These are phyloP conservation scores for Coemansia sp. DNA, from an alignment of 192 early-diverging fungal species.

Conservation along the genomic window DNA sequence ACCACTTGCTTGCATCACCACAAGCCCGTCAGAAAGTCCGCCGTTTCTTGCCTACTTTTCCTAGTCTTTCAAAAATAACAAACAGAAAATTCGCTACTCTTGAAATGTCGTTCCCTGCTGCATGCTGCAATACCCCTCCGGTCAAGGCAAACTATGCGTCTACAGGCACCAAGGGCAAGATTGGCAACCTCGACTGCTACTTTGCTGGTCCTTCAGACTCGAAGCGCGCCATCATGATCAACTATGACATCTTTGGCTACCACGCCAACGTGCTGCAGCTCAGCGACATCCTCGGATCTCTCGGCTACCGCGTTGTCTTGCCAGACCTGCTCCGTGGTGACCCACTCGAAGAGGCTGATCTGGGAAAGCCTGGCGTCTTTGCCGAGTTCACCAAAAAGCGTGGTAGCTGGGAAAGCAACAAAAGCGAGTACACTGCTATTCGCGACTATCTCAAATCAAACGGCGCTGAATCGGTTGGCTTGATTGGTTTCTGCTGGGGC, in stretches of 20 bases:
- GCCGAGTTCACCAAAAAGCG: slow-evolving; percentile 33
- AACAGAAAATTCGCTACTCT: background rate
- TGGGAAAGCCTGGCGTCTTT: slow-evolving; percentile 42
- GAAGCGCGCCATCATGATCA: slow-evolving; percentile 61
- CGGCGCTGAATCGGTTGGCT: slow-evolving; percentile 53
- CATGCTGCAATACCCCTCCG: slow-evolving; percentile 57
- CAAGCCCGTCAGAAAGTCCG: background rate
- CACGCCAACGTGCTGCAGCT: slow-evolving; percentile 65
- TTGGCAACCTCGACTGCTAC: slow-evolving; percentile 44
- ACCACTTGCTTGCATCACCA: background rate
- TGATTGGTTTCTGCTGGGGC: slow-evolving; percentile 75
- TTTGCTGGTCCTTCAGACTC: slow-evolving; percentile 41
- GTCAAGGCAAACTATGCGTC: slow-evolving; percentile 50
- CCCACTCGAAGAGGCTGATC: slow-evolving; percentile 29
- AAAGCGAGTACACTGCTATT: slow-evolving; percentile 8
- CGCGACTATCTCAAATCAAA: slow-evolving; percentile 28
- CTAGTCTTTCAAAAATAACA: background rate
- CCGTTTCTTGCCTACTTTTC: background rate
- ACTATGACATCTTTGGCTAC: slow-evolving; percentile 70
- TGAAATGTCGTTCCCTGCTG: slow-evolving; percentile 42
- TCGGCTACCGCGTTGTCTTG: slow-evolving; percentile 61
- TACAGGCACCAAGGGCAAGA: slow-evolving; percentile 27
- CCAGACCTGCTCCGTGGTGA: slow-evolving; percentile 65
- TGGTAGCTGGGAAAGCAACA: slow-evolving; percentile 29
- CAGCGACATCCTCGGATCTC: slow-evolving; percentile 53